These are phyloP conservation scores for Acanthamoeba castellanii DNA, from an alignment of 208 protist species.

Conservation along the genomic window DNA sequence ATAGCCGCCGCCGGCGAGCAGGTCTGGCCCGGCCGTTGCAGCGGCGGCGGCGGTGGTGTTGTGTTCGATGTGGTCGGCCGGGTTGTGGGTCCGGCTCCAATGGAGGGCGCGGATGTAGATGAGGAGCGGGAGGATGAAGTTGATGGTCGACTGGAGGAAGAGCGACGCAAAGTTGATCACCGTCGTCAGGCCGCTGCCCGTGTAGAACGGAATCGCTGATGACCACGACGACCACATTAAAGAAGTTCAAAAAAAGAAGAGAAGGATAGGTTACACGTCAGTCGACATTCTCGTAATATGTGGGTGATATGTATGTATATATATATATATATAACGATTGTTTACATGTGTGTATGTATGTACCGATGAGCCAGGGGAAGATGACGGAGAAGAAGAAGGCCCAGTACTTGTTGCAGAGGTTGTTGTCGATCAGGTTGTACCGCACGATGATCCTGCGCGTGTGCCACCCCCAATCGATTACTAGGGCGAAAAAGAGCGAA, in stretches of 20 bases:
- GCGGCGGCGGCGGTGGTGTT: neutral
- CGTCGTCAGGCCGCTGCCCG: slow-evolving; percentile 23
- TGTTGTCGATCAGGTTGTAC: slow-evolving; percentile 68
- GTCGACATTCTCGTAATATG: too few relatives aligned
- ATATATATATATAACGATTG: too few relatives aligned
- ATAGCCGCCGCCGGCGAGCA: neutral
- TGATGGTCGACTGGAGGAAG: slow-evolving; percentile 49
- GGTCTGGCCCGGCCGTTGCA: neutral
- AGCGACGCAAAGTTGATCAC: slow-evolving; percentile 65
- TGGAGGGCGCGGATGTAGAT: slow-evolving; percentile 62
- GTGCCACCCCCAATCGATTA: neutral
- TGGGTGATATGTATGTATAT: too few relatives aligned
- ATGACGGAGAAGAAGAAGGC: slow-evolving; percentile 53
- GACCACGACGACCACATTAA: too few relatives aligned
- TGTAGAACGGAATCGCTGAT: slow-evolving; percentile 47
- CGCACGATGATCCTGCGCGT: slow-evolving; percentile 43
- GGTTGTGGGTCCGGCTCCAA: neutral
- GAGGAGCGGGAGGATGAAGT: slow-evolving; percentile 59
- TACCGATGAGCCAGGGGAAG: slow-evolving; percentile 50
- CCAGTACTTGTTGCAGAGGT: slow-evolving; percentile 67
- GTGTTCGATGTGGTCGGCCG: neutral
- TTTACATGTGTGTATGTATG: neutral
- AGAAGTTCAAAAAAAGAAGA: neutral
- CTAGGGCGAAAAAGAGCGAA: neutral
- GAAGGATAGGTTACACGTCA: neutral